These are phyloP conservation scores for Phytophthora brassicae DNA, from an alignment of 352 stramenopile species.

Conservation along the genomic window DNA sequence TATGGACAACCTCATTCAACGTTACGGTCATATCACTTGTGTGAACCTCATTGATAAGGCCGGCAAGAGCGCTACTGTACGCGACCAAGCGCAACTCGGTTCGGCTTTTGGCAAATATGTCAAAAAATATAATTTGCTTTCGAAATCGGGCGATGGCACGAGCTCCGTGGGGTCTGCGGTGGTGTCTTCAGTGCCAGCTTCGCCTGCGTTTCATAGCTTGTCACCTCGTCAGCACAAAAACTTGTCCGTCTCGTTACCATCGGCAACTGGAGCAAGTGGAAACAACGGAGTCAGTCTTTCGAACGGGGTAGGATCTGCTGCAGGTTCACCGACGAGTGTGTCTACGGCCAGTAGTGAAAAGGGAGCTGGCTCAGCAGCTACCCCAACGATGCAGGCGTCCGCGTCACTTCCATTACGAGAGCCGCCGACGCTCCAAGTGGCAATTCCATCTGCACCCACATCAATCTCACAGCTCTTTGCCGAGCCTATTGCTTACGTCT, in stretches of 20 bases:
- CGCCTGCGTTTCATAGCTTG: slow-evolving; percentile 25
- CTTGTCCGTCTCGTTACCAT: slow-evolving; percentile 20
- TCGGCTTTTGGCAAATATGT: slow-evolving; percentile 89
- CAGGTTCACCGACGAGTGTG: slow-evolving; percentile 36
- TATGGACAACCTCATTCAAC: slow-evolving; percentile 64
- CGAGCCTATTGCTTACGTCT: slow-evolving; percentile 73
- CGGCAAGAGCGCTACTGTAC: slow-evolving; percentile 67
- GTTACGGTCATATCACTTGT: slow-evolving; percentile 82
- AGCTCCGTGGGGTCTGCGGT: slow-evolving; percentile 24
- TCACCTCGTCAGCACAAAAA: slow-evolving; percentile 50
- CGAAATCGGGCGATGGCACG: slow-evolving; percentile 50
- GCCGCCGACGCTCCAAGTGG: slow-evolving; percentile 16
- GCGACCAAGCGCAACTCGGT: slow-evolving; percentile 91
- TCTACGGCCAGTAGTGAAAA: slow-evolving; percentile 36
- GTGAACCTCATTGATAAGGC: slow-evolving; percentile 95
- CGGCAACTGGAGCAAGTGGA: slow-evolving; percentile 13
- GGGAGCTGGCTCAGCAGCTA: slow-evolving; percentile 7
- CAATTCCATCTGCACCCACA: slow-evolving; percentile 45
- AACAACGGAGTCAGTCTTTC: slow-evolving; percentile 23
- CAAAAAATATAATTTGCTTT: slow-evolving; percentile 85
- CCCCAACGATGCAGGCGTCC: slow-evolving; percentile 22
- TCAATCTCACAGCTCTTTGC: slow-evolving; percentile 67
- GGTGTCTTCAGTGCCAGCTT: slow-evolving; percentile 17
- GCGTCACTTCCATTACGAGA: slow-evolving; percentile 26
- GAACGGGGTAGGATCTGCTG: slow-evolving; percentile 20